phyloP scores from a whole-genome alignment of 164 flowering plant genomes.

The Cinnamomum chago region DNA sequence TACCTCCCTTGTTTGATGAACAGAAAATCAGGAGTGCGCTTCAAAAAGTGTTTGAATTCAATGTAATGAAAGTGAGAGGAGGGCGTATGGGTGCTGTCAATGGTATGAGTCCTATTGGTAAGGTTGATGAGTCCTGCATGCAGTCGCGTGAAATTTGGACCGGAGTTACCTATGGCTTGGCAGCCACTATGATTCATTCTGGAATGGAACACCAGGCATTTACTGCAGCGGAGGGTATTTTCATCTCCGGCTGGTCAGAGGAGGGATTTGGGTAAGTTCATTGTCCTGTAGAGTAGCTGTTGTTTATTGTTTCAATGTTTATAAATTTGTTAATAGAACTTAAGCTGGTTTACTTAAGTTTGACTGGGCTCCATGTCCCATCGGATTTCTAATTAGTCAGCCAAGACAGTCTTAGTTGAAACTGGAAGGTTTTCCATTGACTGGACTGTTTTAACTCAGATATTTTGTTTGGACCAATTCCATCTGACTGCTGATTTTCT shows the following conservation, averaged over 20 bases:
- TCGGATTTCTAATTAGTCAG: neutral
- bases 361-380: neutral
- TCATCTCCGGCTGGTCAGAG: constrained; percentile 86
- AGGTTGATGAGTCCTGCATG: constrained; percentile 88
- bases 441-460: no score
- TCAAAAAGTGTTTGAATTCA: constrained; percentile 70
- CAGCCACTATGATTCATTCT: constrained; percentile 77
- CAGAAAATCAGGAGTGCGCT: constrained; percentile 55
- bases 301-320: neutral
- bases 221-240: constrained; percentile 83
- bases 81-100: constrained; percentile 92
- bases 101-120: constrained; percentile 88
- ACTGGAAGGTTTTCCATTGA: no score
- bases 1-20: constrained; percentile 80
- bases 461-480: no score
- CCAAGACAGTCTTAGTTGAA: neutral
- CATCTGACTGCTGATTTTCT: no score
- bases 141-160: constrained; percentile 96
- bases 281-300: neutral
- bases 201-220: constrained; percentile 82
- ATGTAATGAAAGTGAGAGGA: constrained; percentile 84
- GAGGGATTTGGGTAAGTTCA: constrained; percentile 82
- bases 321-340: neutral
- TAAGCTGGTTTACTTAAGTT: neutral
- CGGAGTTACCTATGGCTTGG: constrained; percentile 82